These are phyloP conservation scores for Rhododendron williamsianum DNA, from an alignment of 148 eudicot species.

Conservation along the genomic window DNA sequence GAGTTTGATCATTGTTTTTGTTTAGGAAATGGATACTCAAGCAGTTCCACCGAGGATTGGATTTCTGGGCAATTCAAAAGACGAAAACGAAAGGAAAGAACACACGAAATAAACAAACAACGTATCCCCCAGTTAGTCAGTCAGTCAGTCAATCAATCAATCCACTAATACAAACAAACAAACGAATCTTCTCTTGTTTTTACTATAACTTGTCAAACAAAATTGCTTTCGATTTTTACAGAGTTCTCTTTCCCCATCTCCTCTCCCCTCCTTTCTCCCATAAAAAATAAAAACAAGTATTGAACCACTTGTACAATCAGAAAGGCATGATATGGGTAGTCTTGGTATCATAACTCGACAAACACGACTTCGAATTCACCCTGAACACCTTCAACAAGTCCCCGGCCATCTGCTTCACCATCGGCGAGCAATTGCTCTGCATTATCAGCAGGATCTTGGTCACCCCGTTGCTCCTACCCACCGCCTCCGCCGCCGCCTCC, in stretches of 20 bases:
- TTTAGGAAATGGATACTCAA: too few relatives aligned
- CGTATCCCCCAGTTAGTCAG: not conserved
- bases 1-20: too few relatives aligned
- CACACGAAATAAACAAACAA: not conserved
- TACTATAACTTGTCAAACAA: slow-evolving; percentile 14
- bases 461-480: slow-evolving; percentile 48
- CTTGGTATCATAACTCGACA: slow-evolving; percentile 57
- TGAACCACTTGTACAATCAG: slow-evolving; percentile 15
- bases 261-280: not conserved
- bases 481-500: slow-evolving; percentile 38
- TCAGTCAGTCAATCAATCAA: not conserved
- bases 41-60: not conserved
- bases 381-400: slow-evolving; percentile 63
- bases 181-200: not conserved
- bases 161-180: not conserved
- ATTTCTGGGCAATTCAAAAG: not conserved
- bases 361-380: slow-evolving; percentile 44
- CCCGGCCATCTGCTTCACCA: slow-evolving; percentile 55
- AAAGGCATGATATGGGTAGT: slow-evolving; percentile 81
- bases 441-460: slow-evolving; percentile 57
- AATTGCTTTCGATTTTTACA: slow-evolving; percentile 24
- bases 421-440: slow-evolving; percentile 67
- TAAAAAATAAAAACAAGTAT: not conserved
- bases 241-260: not conserved
- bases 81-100: not conserved